A percentile compares a stretch with the other conserved stretches of the same genome.
These are phyloP conservation scores for Calonectria pseudoreteaudii DNA, from an alignment of 2,329 filamentous ascomycete genomes.

Conservation along the genomic window DNA sequence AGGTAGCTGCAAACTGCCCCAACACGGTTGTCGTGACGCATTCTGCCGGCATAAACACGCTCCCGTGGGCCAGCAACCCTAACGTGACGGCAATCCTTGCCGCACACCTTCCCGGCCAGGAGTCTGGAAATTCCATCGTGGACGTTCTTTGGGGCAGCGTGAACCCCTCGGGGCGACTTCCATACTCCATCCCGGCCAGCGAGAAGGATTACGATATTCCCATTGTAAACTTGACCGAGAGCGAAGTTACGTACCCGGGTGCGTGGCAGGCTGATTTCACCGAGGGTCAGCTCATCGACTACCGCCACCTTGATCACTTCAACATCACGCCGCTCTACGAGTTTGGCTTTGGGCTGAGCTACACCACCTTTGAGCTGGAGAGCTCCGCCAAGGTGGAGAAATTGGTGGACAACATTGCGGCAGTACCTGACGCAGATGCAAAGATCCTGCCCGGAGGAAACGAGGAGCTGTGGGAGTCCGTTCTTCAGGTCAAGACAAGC, in stretches of 20 bases:
- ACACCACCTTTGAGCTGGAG: neutral
- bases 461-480: neutral
- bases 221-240: neutral
- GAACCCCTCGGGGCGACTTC: conserved; percentile 74
- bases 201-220: conserved; percentile 1
- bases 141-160: conserved; percentile 75
- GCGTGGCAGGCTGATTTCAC: conserved; percentile 17
- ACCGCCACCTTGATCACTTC: neutral
- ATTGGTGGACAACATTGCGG: neutral
- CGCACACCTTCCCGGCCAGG: conserved; percentile 77
- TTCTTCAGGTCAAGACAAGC: neutral
- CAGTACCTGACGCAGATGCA: neutral
- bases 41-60: conserved; percentile 73
- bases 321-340: neutral
- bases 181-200: conserved; percentile 71
- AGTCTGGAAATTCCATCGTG: conserved; percentile 74
- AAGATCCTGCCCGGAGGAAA: neutral
- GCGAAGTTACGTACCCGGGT: neutral
- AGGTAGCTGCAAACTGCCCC: conserved; percentile 69
- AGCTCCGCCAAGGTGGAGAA: neutral
- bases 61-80: conserved; percentile 73
- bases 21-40: conserved; percentile 75
- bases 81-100: conserved; percentile 74
- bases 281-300: conserved; percentile 8
- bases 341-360: neutral